Base-by-base conservation (phyloP, 805 yeast genomes). In the Saccharomycopsis sp. region DNA sequence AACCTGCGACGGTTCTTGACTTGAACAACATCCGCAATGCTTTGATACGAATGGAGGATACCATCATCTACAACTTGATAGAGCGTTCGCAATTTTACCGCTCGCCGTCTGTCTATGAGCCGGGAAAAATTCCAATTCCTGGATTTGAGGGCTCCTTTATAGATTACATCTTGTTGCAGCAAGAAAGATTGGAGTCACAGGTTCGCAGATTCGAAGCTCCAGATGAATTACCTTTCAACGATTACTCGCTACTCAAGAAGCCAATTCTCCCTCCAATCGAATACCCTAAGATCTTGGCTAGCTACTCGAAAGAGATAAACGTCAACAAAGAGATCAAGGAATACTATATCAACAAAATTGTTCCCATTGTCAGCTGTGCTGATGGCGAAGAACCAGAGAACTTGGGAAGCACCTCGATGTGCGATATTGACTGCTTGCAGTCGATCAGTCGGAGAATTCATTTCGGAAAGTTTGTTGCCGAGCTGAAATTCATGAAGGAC, bases 381-480 rank as follows among this genome's bases (percentile, higher is more conserved):
- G 67, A 71, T 37, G 86, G 89, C 1, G 95, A 91, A 57, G 95
- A 91, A 66, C 74, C 77, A 48, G 97, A 91, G 68, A 94, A 91
- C 70, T 76, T 83, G 57, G 99, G 99, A 1, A 86, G 96, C 24
- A 89, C 94, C 46, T 85, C 96, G 2, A 75, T 83, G 46, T 77
- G 89, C 62, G 99, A 94, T 68, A 87, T 92, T 58, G 96, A 88
- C 64, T 82, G 87, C 63, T 77, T 94, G 63, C 97, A 94, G 71
- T 85, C 96, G 3, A 73, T 94, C 51, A 87, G 96, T 7, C 79
- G 99, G 66, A 80, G 99, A 68, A 89, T 94, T 64, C 99, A 94
- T 72, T 94, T 92, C 73, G 99, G 99, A 53, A 89, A 88, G 72
- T 94, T 92, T 76, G 99, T 94, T 8, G 99, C 99, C 3, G 99